Percentiles rank a stretch among this genome's conserved stretches.
Evolutionary conservation across 306 rosid species (phyloP).

Genomic region (Albizia julibrissin): DNA sequence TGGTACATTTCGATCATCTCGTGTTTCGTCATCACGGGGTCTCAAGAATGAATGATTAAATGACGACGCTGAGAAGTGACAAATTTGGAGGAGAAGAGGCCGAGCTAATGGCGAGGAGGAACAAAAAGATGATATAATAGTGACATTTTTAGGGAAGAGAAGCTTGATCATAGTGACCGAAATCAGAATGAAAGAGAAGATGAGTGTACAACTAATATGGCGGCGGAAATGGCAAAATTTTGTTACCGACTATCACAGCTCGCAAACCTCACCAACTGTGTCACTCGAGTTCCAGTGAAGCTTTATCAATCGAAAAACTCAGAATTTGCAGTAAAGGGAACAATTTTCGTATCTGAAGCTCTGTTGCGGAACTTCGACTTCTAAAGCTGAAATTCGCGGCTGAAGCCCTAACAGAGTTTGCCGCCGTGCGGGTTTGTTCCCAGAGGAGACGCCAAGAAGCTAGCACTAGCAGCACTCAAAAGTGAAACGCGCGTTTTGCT

Average conservation of each 20-base stretch:
- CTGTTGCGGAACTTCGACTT: neutral
- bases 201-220: neutral
- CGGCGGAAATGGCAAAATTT: neutral
- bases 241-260: neutral
- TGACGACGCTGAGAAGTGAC: slow-evolving; percentile 41
- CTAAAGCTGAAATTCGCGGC: neutral
- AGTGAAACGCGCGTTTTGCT: neutral
- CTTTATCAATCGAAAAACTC: neutral
- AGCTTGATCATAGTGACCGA: slow-evolving; percentile 30
- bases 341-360: neutral
- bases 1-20: slow-evolving; percentile 58
- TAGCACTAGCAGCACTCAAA: neutral
- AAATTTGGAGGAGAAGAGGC: slow-evolving; percentile 34
- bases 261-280: neutral
- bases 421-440: neutral
- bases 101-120: slow-evolving; percentile 4
- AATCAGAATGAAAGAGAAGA: neutral
- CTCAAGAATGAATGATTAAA: slow-evolving; percentile 10
- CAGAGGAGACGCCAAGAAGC: neutral
- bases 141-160: slow-evolving; percentile 24
- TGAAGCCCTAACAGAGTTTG: slow-evolving; percentile 1
- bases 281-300: neutral
- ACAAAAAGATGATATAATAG: slow-evolving; percentile 13
- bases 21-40: slow-evolving; percentile 59
- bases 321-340: neutral